phyloP scores from a whole-genome alignment of 1,284 basidiomycete genomes.

The Ustilago lituana region DNA sequence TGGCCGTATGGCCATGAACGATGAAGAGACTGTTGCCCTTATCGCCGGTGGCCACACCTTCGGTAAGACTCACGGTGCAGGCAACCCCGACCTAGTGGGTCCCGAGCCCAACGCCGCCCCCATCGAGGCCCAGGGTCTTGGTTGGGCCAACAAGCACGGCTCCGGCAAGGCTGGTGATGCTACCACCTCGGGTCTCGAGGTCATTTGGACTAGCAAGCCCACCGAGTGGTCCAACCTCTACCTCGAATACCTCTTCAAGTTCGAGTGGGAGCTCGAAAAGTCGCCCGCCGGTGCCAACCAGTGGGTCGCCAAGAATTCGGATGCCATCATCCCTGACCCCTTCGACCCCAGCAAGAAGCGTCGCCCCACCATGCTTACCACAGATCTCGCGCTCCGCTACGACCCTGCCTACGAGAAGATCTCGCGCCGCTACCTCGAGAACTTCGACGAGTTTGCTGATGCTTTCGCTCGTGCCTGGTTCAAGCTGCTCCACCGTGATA shows the following conservation, averaged over 20 bases:
- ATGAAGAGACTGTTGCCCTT: constrained; percentile 40
- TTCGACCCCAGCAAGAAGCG: constrained; percentile 43
- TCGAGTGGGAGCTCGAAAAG: constrained; percentile 46
- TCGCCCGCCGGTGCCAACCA: constrained; percentile 43
- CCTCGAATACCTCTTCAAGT: constrained; percentile 48
- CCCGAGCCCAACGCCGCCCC: constrained; percentile 38
- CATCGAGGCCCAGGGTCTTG: constrained; percentile 37
- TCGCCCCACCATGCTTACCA: constrained; percentile 45
- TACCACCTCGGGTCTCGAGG: constrained; percentile 36
- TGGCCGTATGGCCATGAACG: constrained; percentile 47
- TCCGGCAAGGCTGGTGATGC: constrained; percentile 37
- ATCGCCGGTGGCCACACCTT: constrained; percentile 49
- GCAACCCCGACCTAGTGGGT: constrained; percentile 32
- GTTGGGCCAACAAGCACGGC: constrained; percentile 31
- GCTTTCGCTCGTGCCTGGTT: constrained; percentile 44
- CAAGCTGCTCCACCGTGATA: constrained; percentile 50
- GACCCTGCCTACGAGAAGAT: constrained; percentile 47
- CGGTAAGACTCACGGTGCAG: constrained; percentile 48
- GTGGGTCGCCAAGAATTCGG: constrained; percentile 43
- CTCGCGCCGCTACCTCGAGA: constrained; percentile 35
- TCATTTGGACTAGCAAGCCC: constrained; percentile 43
- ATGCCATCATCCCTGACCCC: constrained; percentile 45
- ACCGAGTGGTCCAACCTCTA: constrained; percentile 46
- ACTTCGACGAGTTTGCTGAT: constrained; percentile 37
- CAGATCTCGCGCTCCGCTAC: constrained; percentile 36